Base-by-base conservation (phyloP, 306 rosid species). In the Sindora glabra region DNA sequence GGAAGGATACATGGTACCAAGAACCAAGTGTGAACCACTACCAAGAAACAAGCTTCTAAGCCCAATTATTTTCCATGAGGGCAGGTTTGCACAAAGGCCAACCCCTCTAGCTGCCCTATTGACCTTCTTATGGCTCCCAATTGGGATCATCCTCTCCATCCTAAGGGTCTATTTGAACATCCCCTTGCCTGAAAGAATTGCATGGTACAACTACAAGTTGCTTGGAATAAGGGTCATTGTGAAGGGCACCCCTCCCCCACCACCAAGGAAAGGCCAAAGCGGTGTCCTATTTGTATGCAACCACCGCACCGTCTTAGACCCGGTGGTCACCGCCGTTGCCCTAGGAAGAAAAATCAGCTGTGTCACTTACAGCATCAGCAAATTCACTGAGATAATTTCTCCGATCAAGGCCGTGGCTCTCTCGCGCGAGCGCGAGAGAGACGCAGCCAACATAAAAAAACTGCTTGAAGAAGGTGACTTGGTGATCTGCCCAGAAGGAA, bases 211-310 rank as follows among this genome's bases (percentile, higher is more conserved):
- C 55, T 83, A 85, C 25, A 55, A 80, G 78, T 82, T 75, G 18
- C 95, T 91, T n/a, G 97, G 90, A 5, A 90, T 87, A 8, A 83
- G 90, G 3, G 78, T 90, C 25, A 36, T 64, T 1, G 62, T 90
- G 4, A 90, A 75, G 52, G 97, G 95, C 4, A 85, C 72, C 16
- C 86, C 97, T 0, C 87, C 96, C 0, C 81, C 85, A 0, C 84
- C 82, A 0, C 74, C 59, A 27, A 40, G 64, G 17, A 81, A 80
- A 49, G 65, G 60, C 6, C 29, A 62, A 12, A 67, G 77, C 0
- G 91, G 94, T 0, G 87, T 87, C 17, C 89, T 90, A 44, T 90
- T 87, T 70, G 50, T 87, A n/a, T 85, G 96, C 64, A 87, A 96
- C 7, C 96, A 87, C 21, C 74, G 89, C 30, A 79, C 86, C 27